These are phyloP conservation scores for Saturnispora besseyi DNA, from an alignment of 805 yeast species.

Conservation along the genomic window DNA sequence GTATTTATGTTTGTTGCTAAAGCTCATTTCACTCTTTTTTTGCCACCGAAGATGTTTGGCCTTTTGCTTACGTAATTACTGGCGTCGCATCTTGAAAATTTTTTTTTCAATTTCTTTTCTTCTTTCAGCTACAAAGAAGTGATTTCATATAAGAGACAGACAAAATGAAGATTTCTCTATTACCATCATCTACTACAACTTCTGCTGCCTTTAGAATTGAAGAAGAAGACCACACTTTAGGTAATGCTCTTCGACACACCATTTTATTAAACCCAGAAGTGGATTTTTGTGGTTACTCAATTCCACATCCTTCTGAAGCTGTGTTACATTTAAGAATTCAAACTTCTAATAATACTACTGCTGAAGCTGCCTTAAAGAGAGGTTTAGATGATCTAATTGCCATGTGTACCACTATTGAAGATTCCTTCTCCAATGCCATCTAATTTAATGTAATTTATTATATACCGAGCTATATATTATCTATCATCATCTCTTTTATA, in stretches of 20 bases:
- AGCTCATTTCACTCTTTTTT: background rate
- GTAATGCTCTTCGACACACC: conserved; percentile 86
- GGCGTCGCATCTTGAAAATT: background rate
- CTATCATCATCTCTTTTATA: too few relatives aligned
- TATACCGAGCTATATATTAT: too few relatives aligned
- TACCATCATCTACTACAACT: conserved; percentile 87
- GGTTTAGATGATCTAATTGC: conserved; percentile 81
- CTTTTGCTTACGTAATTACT: background rate
- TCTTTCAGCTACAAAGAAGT: background rate
- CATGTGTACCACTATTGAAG: conserved; percentile 77
- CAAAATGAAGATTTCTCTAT: conserved; percentile 36
- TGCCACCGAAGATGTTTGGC: background rate
- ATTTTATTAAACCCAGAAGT: conserved; percentile 98
- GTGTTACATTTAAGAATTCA: conserved; percentile 86
- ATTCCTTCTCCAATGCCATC: conserved; percentile 36
- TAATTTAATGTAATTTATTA: background rate
- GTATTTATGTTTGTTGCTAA: too few relatives aligned
- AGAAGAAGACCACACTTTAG: conserved; percentile 94
- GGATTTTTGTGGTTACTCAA: conserved; percentile 96
- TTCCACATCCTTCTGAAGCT: conserved; percentile 95
- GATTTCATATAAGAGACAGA: background rate
- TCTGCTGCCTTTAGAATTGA: conserved; percentile 89
- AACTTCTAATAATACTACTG: conserved; percentile 79
- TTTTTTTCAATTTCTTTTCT: background rate
- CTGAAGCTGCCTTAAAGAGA: conserved; percentile 85